A percentile compares a stretch with the other conserved stretches of the same genome.
phyloP scores from a whole-genome alignment of 2,329 filamentous ascomycete species.

The Trichoderma aggressivum region DNA sequence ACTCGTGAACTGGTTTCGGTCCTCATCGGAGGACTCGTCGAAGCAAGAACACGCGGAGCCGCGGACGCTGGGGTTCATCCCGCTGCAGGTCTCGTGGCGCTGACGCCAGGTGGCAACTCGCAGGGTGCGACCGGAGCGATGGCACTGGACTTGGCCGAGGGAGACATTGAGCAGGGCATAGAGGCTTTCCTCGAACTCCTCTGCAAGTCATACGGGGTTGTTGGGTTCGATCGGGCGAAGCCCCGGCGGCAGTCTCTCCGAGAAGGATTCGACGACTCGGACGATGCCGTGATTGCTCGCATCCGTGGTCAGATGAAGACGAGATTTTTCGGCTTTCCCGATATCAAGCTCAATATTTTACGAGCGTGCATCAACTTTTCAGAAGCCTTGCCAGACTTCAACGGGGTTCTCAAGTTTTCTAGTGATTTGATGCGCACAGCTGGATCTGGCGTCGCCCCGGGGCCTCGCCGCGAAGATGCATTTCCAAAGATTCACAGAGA shows the following conservation, averaged over 20 bases:
- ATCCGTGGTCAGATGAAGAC: slow-evolving; percentile 57
- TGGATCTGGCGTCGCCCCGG: slow-evolving; percentile 74
- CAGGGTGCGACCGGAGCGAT: slow-evolving; percentile 47
- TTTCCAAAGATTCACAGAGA: slow-evolving; percentile 70
- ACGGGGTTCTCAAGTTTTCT: slow-evolving; percentile 84
- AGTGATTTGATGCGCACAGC: slow-evolving; percentile 78
- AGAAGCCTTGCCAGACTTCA: slow-evolving; percentile 88
- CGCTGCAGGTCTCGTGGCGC: slow-evolving; percentile 75
- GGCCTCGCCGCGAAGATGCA: slow-evolving; percentile 63
- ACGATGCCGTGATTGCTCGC: slow-evolving; percentile 52
- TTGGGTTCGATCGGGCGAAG: slow-evolving; percentile 44
- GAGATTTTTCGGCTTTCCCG: slow-evolving; percentile 71
- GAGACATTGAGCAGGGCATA: slow-evolving; percentile 64
- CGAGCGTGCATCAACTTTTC: slow-evolving; percentile 90
- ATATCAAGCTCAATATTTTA: slow-evolving; percentile 81
- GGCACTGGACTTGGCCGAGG: slow-evolving; percentile 60
- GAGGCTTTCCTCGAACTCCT: slow-evolving; percentile 60
- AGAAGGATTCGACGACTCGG: slow-evolving; percentile 42
- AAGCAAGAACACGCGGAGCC: slow-evolving; percentile 86
- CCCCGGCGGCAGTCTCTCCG: slow-evolving; percentile 25
- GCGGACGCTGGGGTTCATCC: slow-evolving; percentile 97
- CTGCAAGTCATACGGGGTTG: slow-evolving; percentile 62
- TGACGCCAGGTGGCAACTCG: slow-evolving; percentile 53
- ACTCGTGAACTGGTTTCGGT: slow-evolving; percentile 81
- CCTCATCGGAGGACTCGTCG: slow-evolving; percentile 78